Evolutionary conservation across 2,329 filamentous ascomycete species (phyloP), one percentile per base, ranked within the genome.

Genomic region (Verticillium zaregamsianum): DNA sequence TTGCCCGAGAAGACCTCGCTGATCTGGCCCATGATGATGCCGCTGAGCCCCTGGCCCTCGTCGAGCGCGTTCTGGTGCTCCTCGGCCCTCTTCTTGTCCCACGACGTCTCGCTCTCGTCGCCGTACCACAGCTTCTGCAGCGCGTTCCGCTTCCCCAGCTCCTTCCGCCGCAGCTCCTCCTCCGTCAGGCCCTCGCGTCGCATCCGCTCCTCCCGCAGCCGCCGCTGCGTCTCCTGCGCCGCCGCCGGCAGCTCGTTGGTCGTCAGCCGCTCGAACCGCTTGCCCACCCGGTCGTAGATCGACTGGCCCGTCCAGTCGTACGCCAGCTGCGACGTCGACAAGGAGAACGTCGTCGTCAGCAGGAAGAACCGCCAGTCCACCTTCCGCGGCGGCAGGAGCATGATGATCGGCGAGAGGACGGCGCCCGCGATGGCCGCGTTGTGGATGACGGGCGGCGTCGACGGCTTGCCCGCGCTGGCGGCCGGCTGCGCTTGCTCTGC

Each of bases 61-160:
- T 82, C 77, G 45, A 87, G 70, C 62, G 81, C 83, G 71, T 80
- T 80, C 63, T 76, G 76, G 68, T 86, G 82, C 70, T 80, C 77
- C 68, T 77, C 77, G 3, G 78, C 74, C 64, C 84, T 76, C 77
- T 81, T 80, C 73, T 79, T 72, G 69, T 78, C 76, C 84, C 84
- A 86, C 65, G 82, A 78, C 55, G 80, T 77, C 40, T 54, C 23
- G n/a, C 72, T 72, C 70, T 86, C 84, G 40, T 77, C 78, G 37
- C 85, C 86, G 80, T 86, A 83, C 86, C 85, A 88, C 17, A 87
- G 71, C 65, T 77, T 77, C 64, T 80, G 74, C 60, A 85, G 70
- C 57, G 73, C 58, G 61, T 72, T 67, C 12, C 69, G 65, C 65
- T 65, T 59, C 59, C 64, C 59, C 58, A 61, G 65, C 62, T 68